These are phyloP conservation scores for Pythium phragmiticola DNA, from an alignment of 352 stramenopile species.

Conservation along the genomic window DNA sequence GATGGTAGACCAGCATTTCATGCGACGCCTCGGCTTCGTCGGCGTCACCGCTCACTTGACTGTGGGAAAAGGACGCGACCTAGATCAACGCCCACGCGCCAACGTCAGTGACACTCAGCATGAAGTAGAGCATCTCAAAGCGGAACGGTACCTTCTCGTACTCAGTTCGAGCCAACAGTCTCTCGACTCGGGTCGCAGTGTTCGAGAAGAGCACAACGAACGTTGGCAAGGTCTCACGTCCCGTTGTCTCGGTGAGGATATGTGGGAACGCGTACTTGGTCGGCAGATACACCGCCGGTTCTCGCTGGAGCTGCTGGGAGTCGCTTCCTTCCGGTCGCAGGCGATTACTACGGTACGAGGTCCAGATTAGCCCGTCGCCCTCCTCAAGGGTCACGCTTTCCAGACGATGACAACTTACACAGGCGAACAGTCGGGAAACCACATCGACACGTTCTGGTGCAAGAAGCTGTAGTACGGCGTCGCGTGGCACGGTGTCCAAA, in stretches of 20 bases:
- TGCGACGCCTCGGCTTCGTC: conserved; percentile 54
- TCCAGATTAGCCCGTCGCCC: conserved; percentile 2
- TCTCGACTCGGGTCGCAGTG: conserved; percentile 43
- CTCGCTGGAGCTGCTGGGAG: conserved; percentile 60
- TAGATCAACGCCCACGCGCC: not conserved
- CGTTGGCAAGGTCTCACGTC: conserved; percentile 42
- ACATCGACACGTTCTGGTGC: conserved; percentile 81
- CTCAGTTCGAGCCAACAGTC: conserved; percentile 34
- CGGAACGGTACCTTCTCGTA: conserved; percentile 45
- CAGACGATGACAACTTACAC: conserved; percentile 33
- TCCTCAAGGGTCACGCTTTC: not conserved
- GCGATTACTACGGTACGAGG: conserved; percentile 45
- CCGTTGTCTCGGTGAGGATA: conserved; percentile 20
- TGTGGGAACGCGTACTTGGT: conserved; percentile 50
- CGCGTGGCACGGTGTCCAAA: conserved; percentile 84
- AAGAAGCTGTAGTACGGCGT: conserved; percentile 89
- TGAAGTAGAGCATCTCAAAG: not conserved
- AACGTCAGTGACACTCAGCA: not conserved
- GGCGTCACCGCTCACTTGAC: conserved; percentile 65
- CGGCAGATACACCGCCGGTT: conserved; percentile 51
- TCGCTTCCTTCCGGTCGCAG: conserved; percentile 55
- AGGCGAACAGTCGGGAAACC: conserved; percentile 85
- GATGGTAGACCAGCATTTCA: conserved; percentile 71
- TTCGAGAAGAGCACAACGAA: conserved; percentile 70
- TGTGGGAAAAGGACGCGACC: conserved; percentile 64